These are phyloP conservation scores for Cornus suecica DNA, from an alignment of 148 eudicot genomes.

Conservation along the genomic window DNA sequence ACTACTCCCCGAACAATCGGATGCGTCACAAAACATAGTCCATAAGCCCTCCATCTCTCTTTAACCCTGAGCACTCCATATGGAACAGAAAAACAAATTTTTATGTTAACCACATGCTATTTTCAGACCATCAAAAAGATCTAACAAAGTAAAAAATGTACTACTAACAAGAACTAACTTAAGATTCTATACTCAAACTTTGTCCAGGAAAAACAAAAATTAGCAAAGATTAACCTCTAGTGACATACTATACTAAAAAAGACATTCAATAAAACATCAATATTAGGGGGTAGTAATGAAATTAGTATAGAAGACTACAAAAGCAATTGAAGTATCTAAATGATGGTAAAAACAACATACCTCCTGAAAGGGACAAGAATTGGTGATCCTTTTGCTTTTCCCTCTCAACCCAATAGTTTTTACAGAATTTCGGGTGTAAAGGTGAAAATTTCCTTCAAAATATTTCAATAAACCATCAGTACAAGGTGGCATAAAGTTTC, in stretches of 20 bases:
- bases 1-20: conserved; percentile 21
- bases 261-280: background rate
- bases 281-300: no score
- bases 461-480: background rate
- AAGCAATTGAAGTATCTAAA: background rate
- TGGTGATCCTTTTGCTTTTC: background rate
- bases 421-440: background rate
- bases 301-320: background rate
- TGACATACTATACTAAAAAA: background rate
- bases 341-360: background rate
- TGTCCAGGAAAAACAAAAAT: background rate
- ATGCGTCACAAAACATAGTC: conserved; percentile 33
- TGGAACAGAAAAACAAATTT: background rate
- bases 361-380: background rate
- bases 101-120: background rate
- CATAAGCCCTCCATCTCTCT: conserved; percentile 33
- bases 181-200: background rate
- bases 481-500: background rate
- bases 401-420: background rate
- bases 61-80: conserved; percentile 1
- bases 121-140: background rate
- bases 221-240: background rate
- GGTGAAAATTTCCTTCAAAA: background rate
- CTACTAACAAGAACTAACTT: background rate
- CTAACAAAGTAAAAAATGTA: background rate